Evolutionary conservation across 2,329 filamentous ascomycete species (phyloP), one percentile per base, ranked within the genome.

Genomic region (Trichoderma pleuroti): DNA sequence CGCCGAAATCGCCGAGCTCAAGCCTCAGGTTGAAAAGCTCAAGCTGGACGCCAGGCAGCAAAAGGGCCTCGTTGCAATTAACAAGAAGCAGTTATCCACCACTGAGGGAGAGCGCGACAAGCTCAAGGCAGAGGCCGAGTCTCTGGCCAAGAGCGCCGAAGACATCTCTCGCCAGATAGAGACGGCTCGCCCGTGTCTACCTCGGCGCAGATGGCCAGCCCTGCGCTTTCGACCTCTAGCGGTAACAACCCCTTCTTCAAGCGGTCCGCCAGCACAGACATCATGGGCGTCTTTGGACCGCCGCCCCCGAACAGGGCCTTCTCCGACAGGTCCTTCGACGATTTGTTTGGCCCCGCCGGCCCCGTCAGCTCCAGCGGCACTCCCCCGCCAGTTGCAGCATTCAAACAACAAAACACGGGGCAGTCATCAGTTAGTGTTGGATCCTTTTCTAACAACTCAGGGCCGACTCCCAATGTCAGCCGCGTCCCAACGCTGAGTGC

Each of bases 181-280:
- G 72, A 82, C 84, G 56, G 81, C 74, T 86, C 87, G n/a, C 84
- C 84, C 14, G 81, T 84, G 5, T 80, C 84, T 14, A 77, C 78
- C 4, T 79, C 84, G 72, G 78, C 84, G 71, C 80, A 87, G 71
- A 85, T 93, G 65, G 87, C 86, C 70, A 97, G 93, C 80, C 93
- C 94, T 54, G 86, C 89, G 70, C 84, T 85, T 67, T 92, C 90
- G 49, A 86, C 86, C 3, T 84, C 90, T 57, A 95, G 91, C 79
- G 93, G 87, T 75, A 98, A 94, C 77, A 99, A 99, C 79, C 96
- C 96, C 0, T 99, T 99, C 85, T 98, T 98, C 84, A 90, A 93
- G 77, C 85, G 89, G 59, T 88, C 88, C 60, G 86, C 84, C 70
- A 90, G 89, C 80, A 85, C 87, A 49, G 86, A 90, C 73, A 85